Percentiles rank a stretch among this genome's conserved stretches.
phyloP scores from a whole-genome alignment of 352 stramenopile genomes.

The Pythium aristosporum region DNA sequence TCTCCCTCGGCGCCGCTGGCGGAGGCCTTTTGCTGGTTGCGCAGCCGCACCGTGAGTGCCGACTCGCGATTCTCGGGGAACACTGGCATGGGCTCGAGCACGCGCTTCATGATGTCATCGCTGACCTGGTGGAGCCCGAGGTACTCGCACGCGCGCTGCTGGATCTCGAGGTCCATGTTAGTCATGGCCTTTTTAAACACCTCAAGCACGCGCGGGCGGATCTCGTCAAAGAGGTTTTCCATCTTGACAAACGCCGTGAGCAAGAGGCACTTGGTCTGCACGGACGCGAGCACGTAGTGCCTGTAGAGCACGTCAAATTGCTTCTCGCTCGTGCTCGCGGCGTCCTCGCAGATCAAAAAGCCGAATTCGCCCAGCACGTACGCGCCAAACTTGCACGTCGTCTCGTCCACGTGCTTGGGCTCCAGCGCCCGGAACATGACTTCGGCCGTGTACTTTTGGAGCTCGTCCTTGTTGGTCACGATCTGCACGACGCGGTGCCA shows the following conservation, averaged over 20 bases:
- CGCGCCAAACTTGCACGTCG: constrained; percentile 91
- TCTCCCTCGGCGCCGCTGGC: constrained; percentile 19
- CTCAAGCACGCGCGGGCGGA: constrained; percentile 83
- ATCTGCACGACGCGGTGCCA: constrained; percentile 99
- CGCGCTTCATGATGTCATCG: constrained; percentile 89
- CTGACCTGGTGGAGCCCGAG: constrained; percentile 86
- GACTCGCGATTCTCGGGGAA: constrained; percentile 93
- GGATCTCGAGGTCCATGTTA: constrained; percentile 96
- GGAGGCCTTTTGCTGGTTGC: constrained; percentile 63
- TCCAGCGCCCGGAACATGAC: constrained; percentile 93
- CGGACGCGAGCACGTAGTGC: constrained; percentile 89
- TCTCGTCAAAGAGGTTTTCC: constrained; percentile 81
- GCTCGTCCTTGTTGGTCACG: constrained; percentile 96
- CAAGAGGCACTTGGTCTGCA: constrained; percentile 91
- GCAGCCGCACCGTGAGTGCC: constrained; percentile 62
- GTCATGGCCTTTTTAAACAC: constrained; percentile 94
- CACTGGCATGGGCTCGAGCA: constrained; percentile 97
- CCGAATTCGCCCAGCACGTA: constrained; percentile 98
- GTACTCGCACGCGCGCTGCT: constrained; percentile 97
- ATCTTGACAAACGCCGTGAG: constrained; percentile 97
- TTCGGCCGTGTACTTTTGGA: constrained; percentile 62
- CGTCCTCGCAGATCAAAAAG: constrained; percentile 90
- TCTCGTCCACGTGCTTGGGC: constrained; percentile 93
- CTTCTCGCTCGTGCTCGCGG: constrained; percentile 88
- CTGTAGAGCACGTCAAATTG: constrained; percentile 97